Base-by-base conservation (phyloP, 2,329 filamentous ascomycete species). In the Sporothrix pseudoabietina region DNA sequence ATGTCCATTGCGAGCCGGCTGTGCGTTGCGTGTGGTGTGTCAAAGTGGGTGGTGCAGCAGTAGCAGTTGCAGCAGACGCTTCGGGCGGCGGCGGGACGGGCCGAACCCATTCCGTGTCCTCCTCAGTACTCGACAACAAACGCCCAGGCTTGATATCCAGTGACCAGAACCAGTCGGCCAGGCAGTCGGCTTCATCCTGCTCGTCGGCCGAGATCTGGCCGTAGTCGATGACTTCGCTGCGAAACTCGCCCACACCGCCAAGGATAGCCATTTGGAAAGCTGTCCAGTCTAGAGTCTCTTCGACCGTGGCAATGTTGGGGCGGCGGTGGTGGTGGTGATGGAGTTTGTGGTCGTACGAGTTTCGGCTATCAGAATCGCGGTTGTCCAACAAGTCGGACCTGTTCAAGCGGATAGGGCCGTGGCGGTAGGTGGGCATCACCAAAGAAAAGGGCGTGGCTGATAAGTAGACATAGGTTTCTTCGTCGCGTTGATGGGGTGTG, bases 231-330 rank as follows among this genome's bases (percentile, higher is more conserved):
- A 81, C 80, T 69, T 86, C 86, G 22, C 81, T 80, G 70, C 84
- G 82, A 61, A 87, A 82, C 75, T 88, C 87, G 41, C 85, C 86
- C 1, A 86, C 85, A 5, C 86, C 87, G 57, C 88, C 88, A 0
- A 87, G 80, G 69, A 90, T 89, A 19, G 89, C 88, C 84, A 90
- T 89, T 79, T 91, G 88, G 78, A 90, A 90, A 3, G 88, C 88
- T 6, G 86, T 88, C 88, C 88, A 90, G 81, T 91, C 88, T 3
- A 90, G 79, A 9, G 82, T 84, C 66, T 86, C 86, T 69, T 88
- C 87, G 73, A 81, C 82, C 47, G 77, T 75, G 10, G 69, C 69
- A 26, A 73, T 73, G 61, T 63, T 52, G 69, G 49, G 59, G 8
- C 59, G 69, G 8, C 59, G 69, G 70, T 22, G 57, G 6, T 66